phyloP scores from a whole-genome alignment of 495 filamentous ascomycete genomes.

The Cenococcum geophilum region DNA sequence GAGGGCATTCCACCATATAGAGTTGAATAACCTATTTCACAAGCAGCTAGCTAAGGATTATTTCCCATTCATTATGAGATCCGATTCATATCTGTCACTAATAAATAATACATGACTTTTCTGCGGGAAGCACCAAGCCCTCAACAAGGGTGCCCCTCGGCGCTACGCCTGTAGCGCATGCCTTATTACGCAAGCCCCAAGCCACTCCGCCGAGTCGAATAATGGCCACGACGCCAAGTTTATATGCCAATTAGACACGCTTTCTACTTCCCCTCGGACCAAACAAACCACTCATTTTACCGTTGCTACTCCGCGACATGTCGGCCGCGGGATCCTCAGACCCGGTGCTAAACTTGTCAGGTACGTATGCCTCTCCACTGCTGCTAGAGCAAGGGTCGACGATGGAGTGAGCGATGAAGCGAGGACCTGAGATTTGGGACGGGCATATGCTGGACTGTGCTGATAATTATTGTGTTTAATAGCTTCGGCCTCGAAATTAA shows the following conservation, averaged over 20 bases:
- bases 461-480: not conserved
- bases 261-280: not conserved
- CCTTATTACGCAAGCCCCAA: not conserved
- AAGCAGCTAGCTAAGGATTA: no score
- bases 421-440: no score
- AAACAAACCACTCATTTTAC: no score
- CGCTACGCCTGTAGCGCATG: no score
- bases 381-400: no score
- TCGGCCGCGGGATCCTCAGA: not conserved
- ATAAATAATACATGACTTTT: no score
- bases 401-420: no score
- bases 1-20: no score
- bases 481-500: slow-evolving; percentile 29
- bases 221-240: slow-evolving; percentile 8
- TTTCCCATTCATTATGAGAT: no score
- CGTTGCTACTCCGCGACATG: not conserved
- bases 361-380: not conserved
- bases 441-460: not conserved
- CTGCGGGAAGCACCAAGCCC: not conserved
- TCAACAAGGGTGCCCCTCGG: not conserved
- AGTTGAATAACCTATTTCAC: no score
- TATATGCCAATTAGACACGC: not conserved
- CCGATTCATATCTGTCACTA: no score
- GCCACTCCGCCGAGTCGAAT: not conserved
- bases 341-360: not conserved